Percentiles rank a stretch among this genome's conserved stretches.
Evolutionary conservation across 257 asterid genomes (phyloP).

Genomic region (Fraxinus americana): DNA sequence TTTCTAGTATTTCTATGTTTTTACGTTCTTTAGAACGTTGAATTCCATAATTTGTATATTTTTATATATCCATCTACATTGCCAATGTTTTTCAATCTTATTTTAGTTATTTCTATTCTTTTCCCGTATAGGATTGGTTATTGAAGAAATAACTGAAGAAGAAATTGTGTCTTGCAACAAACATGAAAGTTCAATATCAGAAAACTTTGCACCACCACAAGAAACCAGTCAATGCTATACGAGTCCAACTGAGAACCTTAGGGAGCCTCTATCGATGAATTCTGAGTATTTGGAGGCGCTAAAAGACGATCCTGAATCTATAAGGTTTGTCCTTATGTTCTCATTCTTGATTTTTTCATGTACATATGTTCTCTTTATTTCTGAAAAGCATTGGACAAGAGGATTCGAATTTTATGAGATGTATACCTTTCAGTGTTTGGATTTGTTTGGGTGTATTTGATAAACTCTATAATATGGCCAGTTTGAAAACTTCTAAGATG

Average conservation of each 20-base stretch:
- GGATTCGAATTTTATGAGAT: background rate
- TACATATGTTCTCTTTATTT: background rate
- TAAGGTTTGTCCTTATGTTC: slow-evolving; percentile 56
- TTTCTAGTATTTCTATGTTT: slow-evolving; percentile 4
- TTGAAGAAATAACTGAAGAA: slow-evolving; percentile 91
- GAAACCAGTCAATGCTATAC: slow-evolving; percentile 39
- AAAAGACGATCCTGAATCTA: slow-evolving; percentile 78
- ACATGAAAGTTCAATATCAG: slow-evolving; percentile 34
- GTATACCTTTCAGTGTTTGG: background rate
- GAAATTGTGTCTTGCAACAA: slow-evolving; percentile 49
- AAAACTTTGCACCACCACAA: slow-evolving; percentile 37
- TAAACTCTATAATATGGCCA: slow-evolving; percentile 7
- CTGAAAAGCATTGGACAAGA: background rate
- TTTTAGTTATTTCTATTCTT: background rate
- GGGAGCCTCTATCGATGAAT: slow-evolving; percentile 44
- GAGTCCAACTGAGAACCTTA: slow-evolving; percentile 36
- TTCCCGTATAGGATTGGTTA: slow-evolving; percentile 58
- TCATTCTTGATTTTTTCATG: background rate
- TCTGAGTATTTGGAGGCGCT: slow-evolving; percentile 60
- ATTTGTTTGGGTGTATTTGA: slow-evolving; percentile 7
- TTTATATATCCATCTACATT: background rate
- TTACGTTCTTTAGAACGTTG: slow-evolving; percentile 19
- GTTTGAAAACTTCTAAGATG: background rate
- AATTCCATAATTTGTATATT: slow-evolving; percentile 15
- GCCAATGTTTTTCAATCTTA: slow-evolving; percentile 6